A percentile compares a stretch with the other conserved stretches of the same genome.
Evolutionary conservation across 208 protist species (phyloP).

Genomic region (Zelonia costaricensis): DNA sequence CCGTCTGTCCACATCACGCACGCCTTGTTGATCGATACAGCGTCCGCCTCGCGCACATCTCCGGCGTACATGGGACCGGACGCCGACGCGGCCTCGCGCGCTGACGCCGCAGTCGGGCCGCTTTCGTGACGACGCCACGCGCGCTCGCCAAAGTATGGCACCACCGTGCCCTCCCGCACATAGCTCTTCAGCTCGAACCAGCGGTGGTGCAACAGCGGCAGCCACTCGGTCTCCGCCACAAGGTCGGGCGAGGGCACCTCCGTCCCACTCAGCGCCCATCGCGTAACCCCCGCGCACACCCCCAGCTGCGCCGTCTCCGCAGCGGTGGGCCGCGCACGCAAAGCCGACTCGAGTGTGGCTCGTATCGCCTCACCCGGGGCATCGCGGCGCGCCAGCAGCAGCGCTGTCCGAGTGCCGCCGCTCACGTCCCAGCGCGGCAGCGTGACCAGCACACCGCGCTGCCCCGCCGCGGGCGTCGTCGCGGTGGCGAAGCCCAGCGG

Average conservation of each 20-base stretch:
- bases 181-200: conserved; percentile 69
- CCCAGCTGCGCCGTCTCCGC: background rate
- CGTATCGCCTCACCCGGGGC: background rate
- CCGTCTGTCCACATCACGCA: conserved; percentile 63
- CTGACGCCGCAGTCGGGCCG: background rate
- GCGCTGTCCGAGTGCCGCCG: conserved; percentile 22
- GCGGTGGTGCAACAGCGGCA: conserved; percentile 52
- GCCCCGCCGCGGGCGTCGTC: background rate
- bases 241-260: conserved; percentile 3
- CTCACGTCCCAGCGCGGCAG: conserved; percentile 33
- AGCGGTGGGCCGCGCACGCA: background rate
- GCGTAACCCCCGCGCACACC: background rate
- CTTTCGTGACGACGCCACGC: too few species aligned
- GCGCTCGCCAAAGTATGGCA: conserved; percentile 6
- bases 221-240: conserved; percentile 36
- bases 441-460: background rate
- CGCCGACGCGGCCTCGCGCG: background rate
- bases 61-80: conserved; percentile 12
- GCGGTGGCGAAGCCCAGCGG: conserved; percentile 13
- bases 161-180: conserved; percentile 46
- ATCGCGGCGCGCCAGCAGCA: conserved; percentile 12
- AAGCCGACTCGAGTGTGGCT: background rate
- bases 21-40: conserved; percentile 49
- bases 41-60: conserved; percentile 66
- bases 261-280: conserved; percentile 10